These are phyloP conservation scores for Tylopilus vinaceipallidus DNA, from an alignment of 768 basidiomycete species.

Conservation along the genomic window DNA sequence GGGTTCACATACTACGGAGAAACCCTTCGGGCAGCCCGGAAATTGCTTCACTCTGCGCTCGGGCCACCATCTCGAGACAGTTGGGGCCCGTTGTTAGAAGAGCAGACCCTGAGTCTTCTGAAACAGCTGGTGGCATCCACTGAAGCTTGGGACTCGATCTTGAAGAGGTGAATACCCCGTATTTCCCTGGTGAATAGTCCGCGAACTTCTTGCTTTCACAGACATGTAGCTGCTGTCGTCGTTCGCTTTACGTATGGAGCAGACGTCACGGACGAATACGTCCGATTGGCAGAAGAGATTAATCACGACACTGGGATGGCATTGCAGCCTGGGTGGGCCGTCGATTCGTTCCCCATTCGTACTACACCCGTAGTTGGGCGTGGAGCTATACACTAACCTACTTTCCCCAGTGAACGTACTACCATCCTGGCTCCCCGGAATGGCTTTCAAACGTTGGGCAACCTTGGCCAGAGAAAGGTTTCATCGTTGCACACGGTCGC, in stretches of 20 bases:
- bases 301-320: conserved; percentile 26
- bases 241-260: conserved; percentile 43
- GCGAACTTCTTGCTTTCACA: conserved; percentile 4
- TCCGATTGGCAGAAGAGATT: conserved; percentile 32
- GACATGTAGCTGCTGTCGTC: conserved; percentile 36
- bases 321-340: conserved; percentile 35
- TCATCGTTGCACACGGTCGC: conserved; percentile 4
- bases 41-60: conserved; percentile 37
- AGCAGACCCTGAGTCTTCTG: conserved; percentile 2
- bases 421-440: conserved; percentile 45
- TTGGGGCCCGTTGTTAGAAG: conserved; percentile 5
- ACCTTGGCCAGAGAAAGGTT: conserved; percentile 10
- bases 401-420: conserved; percentile 12
- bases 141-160: not conserved
- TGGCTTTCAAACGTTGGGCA: conserved; percentile 36
- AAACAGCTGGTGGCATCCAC: not conserved
- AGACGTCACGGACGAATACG: conserved; percentile 30
- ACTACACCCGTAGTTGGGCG: conserved; percentile 8
- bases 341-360: conserved; percentile 42
- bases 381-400: not conserved
- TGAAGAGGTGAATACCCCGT: not conserved
- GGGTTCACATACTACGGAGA: conserved; percentile 28
- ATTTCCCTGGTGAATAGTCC: not conserved
- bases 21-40: conserved; percentile 36
- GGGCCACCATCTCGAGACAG: conserved; percentile 12